Evolutionary conservation across 768 basidiomycete genomes (phyloP).

Genomic region (Naganishia onofrii): DNA sequence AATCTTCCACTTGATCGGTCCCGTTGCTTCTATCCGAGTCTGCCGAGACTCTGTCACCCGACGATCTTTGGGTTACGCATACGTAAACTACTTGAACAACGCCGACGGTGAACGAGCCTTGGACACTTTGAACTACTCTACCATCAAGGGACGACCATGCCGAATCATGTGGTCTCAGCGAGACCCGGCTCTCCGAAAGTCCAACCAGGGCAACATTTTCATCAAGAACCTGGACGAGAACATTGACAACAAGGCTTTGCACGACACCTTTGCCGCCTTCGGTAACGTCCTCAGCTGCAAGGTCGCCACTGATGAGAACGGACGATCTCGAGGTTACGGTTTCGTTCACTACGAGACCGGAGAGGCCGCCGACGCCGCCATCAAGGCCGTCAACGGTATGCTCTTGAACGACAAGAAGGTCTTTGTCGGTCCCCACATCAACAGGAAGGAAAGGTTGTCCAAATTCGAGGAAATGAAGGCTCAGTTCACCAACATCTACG

Average conservation of each 20-base stretch:
- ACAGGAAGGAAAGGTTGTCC: slow-evolving; percentile 97
- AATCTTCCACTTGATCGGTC: slow-evolving; percentile 99
- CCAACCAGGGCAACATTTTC: slow-evolving; percentile 98
- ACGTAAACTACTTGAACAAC: slow-evolving; percentile 97
- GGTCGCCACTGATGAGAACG: slow-evolving; percentile 93
- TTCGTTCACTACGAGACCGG: slow-evolving; percentile 99
- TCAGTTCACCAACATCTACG: slow-evolving; percentile 95
- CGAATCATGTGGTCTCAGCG: slow-evolving; percentile 99
- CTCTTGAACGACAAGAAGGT: slow-evolving; percentile 99
- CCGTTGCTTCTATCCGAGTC: slow-evolving; percentile 97
- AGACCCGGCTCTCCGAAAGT: slow-evolving; percentile 98
- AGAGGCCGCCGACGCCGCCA: slow-evolving; percentile 90
- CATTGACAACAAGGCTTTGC: slow-evolving; percentile 99
- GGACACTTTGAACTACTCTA: slow-evolving; percentile 97
- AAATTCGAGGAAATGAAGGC: slow-evolving; percentile 97
- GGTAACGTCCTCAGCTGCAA: slow-evolving; percentile 99
- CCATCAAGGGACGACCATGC: slow-evolving; percentile 97
- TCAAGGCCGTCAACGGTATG: slow-evolving; percentile 99
- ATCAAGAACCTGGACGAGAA: slow-evolving; percentile 98
- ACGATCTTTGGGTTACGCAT: slow-evolving; percentile 98
- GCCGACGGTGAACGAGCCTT: slow-evolving; percentile 97
- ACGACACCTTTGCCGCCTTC: slow-evolving; percentile 98
- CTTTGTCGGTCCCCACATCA: slow-evolving; percentile 94
- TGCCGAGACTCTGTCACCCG: slow-evolving; percentile 99
- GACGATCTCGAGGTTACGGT: slow-evolving; percentile 93